Conservation (phyloP, 139 green algal species). For the Haematococcus sp. region DNA sequence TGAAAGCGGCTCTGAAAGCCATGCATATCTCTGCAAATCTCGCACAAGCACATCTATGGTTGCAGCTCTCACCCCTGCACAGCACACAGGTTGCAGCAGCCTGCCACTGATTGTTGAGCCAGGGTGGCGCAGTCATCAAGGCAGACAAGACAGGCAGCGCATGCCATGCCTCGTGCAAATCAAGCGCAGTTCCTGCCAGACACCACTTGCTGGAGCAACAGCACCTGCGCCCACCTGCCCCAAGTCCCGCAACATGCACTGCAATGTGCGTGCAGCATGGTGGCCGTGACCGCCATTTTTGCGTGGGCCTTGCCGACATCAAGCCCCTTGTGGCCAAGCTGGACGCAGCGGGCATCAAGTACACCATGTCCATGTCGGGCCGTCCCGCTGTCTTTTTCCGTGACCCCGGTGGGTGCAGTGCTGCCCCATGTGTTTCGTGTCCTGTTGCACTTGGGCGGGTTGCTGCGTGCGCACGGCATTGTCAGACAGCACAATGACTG, state of each 20-base stretch:
- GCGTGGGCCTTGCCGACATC: conserved; percentile 68
- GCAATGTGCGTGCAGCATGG: conserved; percentile 56
- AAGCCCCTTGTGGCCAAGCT: conserved; percentile 61
- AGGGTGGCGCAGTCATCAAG: too few species aligned
- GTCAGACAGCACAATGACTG: background rate
- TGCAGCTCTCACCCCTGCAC: too few species aligned
- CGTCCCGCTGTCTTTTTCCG: conserved; percentile 86
- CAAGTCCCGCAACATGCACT: background rate
- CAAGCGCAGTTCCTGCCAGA: too few species aligned
- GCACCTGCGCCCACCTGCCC: too few species aligned
- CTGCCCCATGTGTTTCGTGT: background rate
- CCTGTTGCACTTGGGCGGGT: background rate
- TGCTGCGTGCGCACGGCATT: background rate
- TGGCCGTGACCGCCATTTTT: conserved; percentile 85
- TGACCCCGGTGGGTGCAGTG: conserved; percentile 57
- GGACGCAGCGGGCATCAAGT: conserved; percentile 58
- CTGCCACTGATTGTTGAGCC: too few species aligned
- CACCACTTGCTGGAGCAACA: too few species aligned
- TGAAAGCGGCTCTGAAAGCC: too few species aligned
- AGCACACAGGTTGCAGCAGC: too few species aligned
- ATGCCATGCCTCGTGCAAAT: too few species aligned
- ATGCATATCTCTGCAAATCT: too few species aligned
- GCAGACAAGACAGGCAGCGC: too few species aligned
- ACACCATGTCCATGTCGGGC: conserved; percentile 76
- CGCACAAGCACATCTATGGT: too few species aligned